phyloP scores from a whole-genome alignment of 768 basidiomycete genomes.

The Suillus bovinus region DNA sequence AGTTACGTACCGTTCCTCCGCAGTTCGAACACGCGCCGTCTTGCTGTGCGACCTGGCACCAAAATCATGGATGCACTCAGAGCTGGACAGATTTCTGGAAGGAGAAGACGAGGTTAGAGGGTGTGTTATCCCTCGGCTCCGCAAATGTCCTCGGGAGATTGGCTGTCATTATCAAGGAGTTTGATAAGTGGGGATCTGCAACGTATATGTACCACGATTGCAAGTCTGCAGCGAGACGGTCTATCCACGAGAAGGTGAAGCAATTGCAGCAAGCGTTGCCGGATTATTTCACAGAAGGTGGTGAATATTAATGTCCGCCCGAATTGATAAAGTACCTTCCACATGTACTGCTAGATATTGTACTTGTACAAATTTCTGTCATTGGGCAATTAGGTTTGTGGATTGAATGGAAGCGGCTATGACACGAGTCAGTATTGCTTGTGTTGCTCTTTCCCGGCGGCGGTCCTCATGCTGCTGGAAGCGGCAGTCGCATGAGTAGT shows the following conservation, averaged over 20 bases:
- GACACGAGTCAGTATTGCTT: background rate
- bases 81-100: slow-evolving; percentile 82
- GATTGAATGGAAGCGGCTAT: background rate
- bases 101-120: slow-evolving; percentile 65
- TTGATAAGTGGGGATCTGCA: slow-evolving; percentile 68
- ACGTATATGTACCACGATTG: slow-evolving; percentile 84
- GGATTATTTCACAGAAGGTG: slow-evolving; percentile 54
- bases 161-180: slow-evolving; percentile 62
- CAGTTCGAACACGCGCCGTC: slow-evolving; percentile 63
- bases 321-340: background rate
- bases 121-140: slow-evolving; percentile 55
- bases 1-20: slow-evolving; percentile 54
- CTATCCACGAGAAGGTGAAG: slow-evolving; percentile 55
- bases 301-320: slow-evolving; percentile 28
- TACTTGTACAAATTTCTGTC: background rate
- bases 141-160: slow-evolving; percentile 71
- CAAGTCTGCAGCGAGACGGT: slow-evolving; percentile 54
- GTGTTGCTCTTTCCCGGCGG: slow-evolving; percentile 23
- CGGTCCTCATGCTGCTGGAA: slow-evolving; percentile 26
- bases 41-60: slow-evolving; percentile 71
- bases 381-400: background rate
- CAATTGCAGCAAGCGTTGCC: slow-evolving; percentile 58
- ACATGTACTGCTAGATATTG: background rate
- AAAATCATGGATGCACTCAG: slow-evolving; percentile 68
- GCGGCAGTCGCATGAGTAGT: slow-evolving; percentile 22